phyloP scores from a whole-genome alignment of 371 early-diverging fungal species.

The Mortierella sp. region DNA sequence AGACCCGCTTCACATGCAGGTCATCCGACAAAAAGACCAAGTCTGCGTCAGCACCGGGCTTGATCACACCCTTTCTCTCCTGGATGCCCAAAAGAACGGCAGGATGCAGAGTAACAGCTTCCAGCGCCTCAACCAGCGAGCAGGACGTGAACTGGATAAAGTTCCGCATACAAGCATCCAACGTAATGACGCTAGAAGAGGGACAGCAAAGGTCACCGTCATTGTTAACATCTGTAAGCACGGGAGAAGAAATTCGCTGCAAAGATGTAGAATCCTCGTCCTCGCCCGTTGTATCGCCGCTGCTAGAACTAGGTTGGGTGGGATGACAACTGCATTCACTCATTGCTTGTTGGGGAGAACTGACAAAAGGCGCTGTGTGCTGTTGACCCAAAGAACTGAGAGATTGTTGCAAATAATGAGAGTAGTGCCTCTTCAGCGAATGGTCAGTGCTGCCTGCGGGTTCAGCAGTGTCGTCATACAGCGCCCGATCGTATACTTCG shows the following conservation, averaged over 20 bases:
- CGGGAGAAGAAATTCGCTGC: not conserved
- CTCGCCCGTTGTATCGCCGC: not conserved
- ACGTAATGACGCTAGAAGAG: conserved; percentile 71
- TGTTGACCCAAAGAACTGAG: not conserved
- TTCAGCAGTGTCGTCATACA: not conserved
- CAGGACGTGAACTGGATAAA: conserved; percentile 87
- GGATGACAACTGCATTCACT: conserved; percentile 40
- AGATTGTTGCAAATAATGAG: not conserved
- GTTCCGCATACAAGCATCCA: conserved; percentile 85
- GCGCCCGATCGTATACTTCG: conserved; percentile 18
- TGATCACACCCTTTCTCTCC: conserved; percentile 80
- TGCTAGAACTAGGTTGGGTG: not conserved
- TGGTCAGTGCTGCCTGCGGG: not conserved
- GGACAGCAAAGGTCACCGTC: conserved; percentile 53
- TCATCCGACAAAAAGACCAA: conserved; percentile 83
- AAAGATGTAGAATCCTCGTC: not conserved
- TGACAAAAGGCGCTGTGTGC: not conserved
- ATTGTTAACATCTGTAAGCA: conserved; percentile 26
- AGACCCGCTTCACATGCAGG: conserved; percentile 75
- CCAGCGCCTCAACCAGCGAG: conserved; percentile 86
- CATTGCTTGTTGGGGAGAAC: conserved; percentile 14
- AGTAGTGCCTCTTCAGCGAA: not conserved
- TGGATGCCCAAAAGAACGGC: conserved; percentile 83
- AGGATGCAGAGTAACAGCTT: conserved; percentile 89
- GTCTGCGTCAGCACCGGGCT: conserved; percentile 87